A percentile compares a stretch with the other conserved stretches of the same genome.
These are phyloP conservation scores for Wickerhamiella sorbophila DNA, from an alignment of 805 yeast genomes.

Conservation along the genomic window DNA sequence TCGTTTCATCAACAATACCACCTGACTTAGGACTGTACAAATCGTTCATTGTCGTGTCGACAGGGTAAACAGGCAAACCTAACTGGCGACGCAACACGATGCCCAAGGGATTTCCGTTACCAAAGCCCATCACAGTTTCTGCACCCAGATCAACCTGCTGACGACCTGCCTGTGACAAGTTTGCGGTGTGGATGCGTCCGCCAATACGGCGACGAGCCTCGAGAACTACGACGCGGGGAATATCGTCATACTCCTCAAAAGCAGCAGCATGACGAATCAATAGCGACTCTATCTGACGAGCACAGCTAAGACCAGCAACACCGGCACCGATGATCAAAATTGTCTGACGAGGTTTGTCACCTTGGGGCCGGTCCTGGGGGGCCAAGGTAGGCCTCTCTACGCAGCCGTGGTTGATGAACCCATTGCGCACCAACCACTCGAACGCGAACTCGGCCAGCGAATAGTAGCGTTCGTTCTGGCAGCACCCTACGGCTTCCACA, in stretches of 20 bases:
- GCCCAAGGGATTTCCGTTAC: conserved; percentile 30
- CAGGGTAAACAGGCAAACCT: conserved; percentile 27
- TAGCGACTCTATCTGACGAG: conserved; percentile 79
- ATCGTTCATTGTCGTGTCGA: conserved; percentile 22
- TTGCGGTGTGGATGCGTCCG: conserved; percentile 29
- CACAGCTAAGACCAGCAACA: conserved; percentile 90
- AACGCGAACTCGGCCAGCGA: conserved; percentile 31
- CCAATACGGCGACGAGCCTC: conserved; percentile 31
- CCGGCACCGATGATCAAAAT: conserved; percentile 90
- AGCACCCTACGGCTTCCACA: conserved; percentile 32
- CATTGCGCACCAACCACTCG: conserved; percentile 30
- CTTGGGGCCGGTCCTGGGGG: conserved; percentile 16
- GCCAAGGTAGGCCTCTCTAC: conserved; percentile 9
- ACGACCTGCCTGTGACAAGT: conserved; percentile 7
- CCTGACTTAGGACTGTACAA: conserved; percentile 26
- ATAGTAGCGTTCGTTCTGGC: conserved; percentile 26
- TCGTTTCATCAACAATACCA: conserved; percentile 19
- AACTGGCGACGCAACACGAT: conserved; percentile 29
- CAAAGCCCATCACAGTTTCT: conserved; percentile 28
- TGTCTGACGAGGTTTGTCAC: conserved; percentile 25
- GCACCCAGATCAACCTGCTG: conserved; percentile 29
- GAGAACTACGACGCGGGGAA: conserved; percentile 28
- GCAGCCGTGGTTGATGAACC: conserved; percentile 32
- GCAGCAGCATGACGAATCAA: conserved; percentile 20
- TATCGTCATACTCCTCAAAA: conserved; percentile 27